Evolutionary conservation across 2,329 filamentous ascomycete genomes (phyloP), one percentile per base, ranked within the genome.

Genomic region (Xylariales sp.): DNA sequence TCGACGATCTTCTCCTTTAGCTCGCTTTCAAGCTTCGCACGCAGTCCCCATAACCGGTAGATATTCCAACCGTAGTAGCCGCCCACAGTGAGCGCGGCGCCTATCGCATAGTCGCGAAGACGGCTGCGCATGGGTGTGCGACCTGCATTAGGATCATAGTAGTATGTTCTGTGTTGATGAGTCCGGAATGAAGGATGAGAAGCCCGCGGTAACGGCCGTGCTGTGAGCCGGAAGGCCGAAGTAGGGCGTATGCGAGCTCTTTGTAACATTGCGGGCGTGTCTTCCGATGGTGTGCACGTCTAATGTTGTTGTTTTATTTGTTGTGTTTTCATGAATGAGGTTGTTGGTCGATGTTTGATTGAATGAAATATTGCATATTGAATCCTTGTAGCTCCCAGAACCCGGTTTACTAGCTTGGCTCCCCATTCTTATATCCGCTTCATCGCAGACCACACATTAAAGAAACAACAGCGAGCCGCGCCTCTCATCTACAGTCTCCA

Each of bases 21-120:
- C 18, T 42, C 15, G 12, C 12, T 20, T 31, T 38, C 27, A 15
- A 29, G 7, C 16, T 9, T 15, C 14, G 22, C 18, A 18, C 31
- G 32, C 20, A 38, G 21, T 9, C 40, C 22, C n/a, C 29, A 33
- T 12, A 39, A 33, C 8, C 14, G 20, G 25, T 48, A 48, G 9
- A 21, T 25, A 3, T 31, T 7, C 20, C 38, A 47, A 9, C 25
- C 28, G n/a, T 37, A 10, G 38, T 19, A 46, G 4, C 33, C 39
- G 6, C 18, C 22, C 12, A 49, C 27, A 14, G 42, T 42, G 11
- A 47, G 14, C 10, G 22, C 27, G 6, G 44, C 46, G 2, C 48
- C 48, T 8, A 49, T 31, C 8, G 35, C 44, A 29, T 49, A 46
- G 38, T 52, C 46, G 16, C 29, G 28, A 14, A 42, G 22, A 31